Evolutionary conservation across 345 rosid species (phyloP).

Genomic region (Arabis alpina): DNA sequence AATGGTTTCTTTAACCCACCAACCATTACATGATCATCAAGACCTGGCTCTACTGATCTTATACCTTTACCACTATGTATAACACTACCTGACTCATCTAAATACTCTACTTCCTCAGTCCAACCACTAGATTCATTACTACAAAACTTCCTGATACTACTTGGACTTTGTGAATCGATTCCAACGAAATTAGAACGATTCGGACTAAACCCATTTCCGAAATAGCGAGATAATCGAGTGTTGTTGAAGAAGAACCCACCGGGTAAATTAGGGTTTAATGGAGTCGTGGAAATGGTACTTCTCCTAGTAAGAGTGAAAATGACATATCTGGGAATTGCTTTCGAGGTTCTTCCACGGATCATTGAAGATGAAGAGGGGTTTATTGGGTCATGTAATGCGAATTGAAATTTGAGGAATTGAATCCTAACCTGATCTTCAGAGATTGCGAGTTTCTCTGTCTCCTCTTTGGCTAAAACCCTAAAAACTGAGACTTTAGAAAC

Average conservation of each 20-base stretch:
- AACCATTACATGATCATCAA: slow-evolving; percentile 83
- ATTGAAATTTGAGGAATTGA: slow-evolving; percentile 8
- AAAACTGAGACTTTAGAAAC: slow-evolving; percentile 25
- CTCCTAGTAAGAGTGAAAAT: slow-evolving; percentile 43
- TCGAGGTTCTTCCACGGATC: slow-evolving; percentile 43
- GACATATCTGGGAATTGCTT: slow-evolving; percentile 47
- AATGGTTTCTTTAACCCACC: slow-evolving; percentile 86
- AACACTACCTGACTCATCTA: slow-evolving; percentile 88
- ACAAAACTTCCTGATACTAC: slow-evolving; percentile 54
- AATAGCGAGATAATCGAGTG: slow-evolving; percentile 29
- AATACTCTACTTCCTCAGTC: slow-evolving; percentile 89
- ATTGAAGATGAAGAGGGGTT: slow-evolving; percentile 26
- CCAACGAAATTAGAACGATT: slow-evolving; percentile 23
- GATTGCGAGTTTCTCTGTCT: slow-evolving; percentile 25
- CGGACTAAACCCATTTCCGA: slow-evolving; percentile 31
- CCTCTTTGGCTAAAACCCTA: slow-evolving; percentile 42
- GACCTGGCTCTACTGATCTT: slow-evolving; percentile 87
- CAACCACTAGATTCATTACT: slow-evolving; percentile 59
- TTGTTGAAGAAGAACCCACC: slow-evolving; percentile 15
- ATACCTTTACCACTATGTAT: slow-evolving; percentile 81
- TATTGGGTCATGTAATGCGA: slow-evolving; percentile 31
- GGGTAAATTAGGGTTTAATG: slow-evolving; percentile 33
- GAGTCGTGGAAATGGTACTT: slow-evolving; percentile 38
- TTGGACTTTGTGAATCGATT: slow-evolving; percentile 22
- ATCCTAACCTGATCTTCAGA: slow-evolving; percentile 33